Base-by-base conservation (phyloP, 192 early-diverging fungal genomes). In the Polychytrium aggregatum region DNA sequence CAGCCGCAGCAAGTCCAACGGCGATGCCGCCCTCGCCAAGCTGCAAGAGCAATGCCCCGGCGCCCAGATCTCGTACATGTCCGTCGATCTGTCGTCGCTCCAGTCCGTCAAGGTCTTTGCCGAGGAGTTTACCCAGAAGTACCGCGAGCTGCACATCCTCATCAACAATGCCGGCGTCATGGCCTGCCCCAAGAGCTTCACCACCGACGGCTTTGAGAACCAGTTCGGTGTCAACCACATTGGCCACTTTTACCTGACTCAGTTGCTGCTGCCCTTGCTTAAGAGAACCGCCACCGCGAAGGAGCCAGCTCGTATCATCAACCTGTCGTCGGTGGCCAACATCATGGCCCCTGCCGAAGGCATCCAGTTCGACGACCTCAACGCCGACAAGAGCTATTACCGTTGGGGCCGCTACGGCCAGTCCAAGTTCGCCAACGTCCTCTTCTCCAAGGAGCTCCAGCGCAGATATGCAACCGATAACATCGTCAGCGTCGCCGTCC, bases 261-360 rank as follows among this genome's bases (percentile, higher is more conserved):
- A 55, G 22, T 33, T 55, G 21, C 57, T 76, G 4, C 37, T 76
- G 16, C 44, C 63, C 3, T 55, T 37, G 37, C 16, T 72, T 10
- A 56, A 60, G 40, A 49, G 47, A 27, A 54, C 63, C 1, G 51
- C 57, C n/a, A 51, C 60, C 24, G n/a, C n/a, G n/a, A n/a, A n/a
- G n/a, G n/a, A n/a, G n/a, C n/a, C n/a, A n/a, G 63, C 73, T 7
- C 49, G 74, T 24, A 65, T 76, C 9, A 68, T 76, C 6, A 59
- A 55, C 41, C 49, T 76, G 25, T 64, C 61, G 17, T 13, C 13
- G 46, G 6, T 41, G 46, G 14, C 56, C 4, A 59, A 70, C 33
- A 50, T 37, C 1, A 10, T 24, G 2, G 29, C 57, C 10, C 51
- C 59, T 11, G 11, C 33, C 13, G 57, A 62, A 30, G 63, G 55